Percentiles rank a stretch among this genome's conserved stretches.
These are phyloP conservation scores for Fraxinus anomala DNA, from an alignment of 257 asterid species.

Conservation along the genomic window DNA sequence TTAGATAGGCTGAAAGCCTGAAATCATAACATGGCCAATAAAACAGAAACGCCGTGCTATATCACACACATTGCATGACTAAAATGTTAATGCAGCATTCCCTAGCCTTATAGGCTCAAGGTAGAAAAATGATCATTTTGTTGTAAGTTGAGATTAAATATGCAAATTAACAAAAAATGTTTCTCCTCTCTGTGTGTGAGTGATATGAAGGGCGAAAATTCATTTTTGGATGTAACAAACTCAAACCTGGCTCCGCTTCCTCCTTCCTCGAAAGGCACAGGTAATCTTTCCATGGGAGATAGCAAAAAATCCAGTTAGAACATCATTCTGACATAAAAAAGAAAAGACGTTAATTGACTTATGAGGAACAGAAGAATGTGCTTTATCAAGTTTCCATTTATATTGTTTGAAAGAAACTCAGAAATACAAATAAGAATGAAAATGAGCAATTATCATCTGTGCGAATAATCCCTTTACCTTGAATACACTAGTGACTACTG, in stretches of 20 bases:
- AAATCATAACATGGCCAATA: neutral
- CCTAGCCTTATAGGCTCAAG: neutral
- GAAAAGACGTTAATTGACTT: neutral
- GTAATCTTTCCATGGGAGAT: neutral
- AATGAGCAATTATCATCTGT: neutral
- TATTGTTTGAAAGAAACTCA: neutral
- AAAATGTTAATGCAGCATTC: neutral
- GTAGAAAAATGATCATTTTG: neutral
- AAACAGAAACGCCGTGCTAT: neutral
- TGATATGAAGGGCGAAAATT: neutral
- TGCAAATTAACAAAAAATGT: neutral
- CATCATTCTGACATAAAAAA: neutral
- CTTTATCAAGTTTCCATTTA: neutral
- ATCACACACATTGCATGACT: neutral
- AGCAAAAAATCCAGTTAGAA: neutral
- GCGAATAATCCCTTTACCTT: neutral
- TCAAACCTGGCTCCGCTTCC: neutral
- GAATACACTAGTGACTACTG: slow-evolving; percentile 21
- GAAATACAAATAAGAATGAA: neutral
- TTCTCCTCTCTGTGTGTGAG: neutral
- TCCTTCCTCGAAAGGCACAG: neutral
- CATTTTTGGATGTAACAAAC: too few species aligned
- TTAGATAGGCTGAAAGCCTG: neutral
- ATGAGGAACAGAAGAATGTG: neutral
- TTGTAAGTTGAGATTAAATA: neutral